phyloP scores from a whole-genome alignment of 306 rosid genomes.

The Corylus avellana region DNA sequence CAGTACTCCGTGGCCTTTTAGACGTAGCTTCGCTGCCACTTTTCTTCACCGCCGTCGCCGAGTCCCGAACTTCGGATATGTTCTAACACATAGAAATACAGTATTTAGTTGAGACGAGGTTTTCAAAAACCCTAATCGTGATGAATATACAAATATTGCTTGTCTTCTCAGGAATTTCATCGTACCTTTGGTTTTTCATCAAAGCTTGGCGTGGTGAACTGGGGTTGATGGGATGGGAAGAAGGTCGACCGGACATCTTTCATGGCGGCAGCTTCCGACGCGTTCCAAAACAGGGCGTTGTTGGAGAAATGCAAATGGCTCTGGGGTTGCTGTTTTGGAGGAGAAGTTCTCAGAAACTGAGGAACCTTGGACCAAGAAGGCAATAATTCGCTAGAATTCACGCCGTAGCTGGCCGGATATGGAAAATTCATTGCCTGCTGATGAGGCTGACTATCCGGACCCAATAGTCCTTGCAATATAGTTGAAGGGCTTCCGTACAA shows the following conservation, averaged over 20 bases:
- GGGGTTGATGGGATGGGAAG: conserved; percentile 68
- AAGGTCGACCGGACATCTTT: conserved; percentile 64
- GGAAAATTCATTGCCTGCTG: conserved; percentile 38
- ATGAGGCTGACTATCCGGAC: conserved; percentile 45
- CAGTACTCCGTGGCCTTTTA: conserved; percentile 80
- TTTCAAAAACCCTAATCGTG: too few relatives aligned
- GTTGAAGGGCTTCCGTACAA: conserved; percentile 62
- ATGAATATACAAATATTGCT: too few relatives aligned
- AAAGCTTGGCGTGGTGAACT: conserved; percentile 50
- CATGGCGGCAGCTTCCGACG: conserved; percentile 57
- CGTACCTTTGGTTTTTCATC: conserved; percentile 79
- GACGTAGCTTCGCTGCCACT: conserved; percentile 69
- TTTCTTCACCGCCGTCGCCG: conserved; percentile 63
- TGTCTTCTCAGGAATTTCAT: too few relatives aligned
- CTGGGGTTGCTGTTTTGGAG: conserved; percentile 62
- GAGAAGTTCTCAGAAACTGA: conserved; percentile 69
- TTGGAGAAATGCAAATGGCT: conserved; percentile 80
- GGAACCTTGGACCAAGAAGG: conserved; percentile 65
- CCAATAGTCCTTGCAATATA: conserved; percentile 72
- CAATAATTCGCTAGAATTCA: conserved; percentile 53
- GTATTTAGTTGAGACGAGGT: too few relatives aligned
- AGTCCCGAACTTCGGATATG: conserved; percentile 68
- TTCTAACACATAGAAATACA: too few relatives aligned
- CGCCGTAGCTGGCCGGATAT: conserved; percentile 49
- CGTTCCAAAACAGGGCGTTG: conserved; percentile 84